Conservation (phyloP, 1,284 basidiomycete genomes). For the Neonothopanus nambi region DNA sequence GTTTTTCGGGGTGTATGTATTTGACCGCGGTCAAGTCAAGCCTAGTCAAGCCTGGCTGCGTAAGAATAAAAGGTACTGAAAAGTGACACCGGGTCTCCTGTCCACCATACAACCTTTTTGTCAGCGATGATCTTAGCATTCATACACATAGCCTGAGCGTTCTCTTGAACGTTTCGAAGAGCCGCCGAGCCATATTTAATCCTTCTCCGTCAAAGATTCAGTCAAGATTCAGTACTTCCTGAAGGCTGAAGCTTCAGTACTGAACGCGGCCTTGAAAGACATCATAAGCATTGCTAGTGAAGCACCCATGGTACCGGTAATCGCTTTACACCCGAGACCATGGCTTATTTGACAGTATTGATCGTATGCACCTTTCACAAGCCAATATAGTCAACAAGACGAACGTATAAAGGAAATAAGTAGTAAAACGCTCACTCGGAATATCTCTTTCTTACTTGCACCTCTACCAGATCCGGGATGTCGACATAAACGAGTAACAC, state of each 20-base stretch:
- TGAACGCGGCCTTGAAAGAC: constrained; percentile 4
- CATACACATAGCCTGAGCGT: background rate
- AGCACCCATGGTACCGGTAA: constrained; percentile 7
- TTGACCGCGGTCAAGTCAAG: too few species aligned
- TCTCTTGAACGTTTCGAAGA: constrained; percentile 5
- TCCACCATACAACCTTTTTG: constrained; percentile 12
- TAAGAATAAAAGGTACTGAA: constrained; percentile 1
- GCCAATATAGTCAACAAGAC: background rate
- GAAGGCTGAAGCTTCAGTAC: too few species aligned
- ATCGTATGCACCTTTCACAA: constrained; percentile 13
- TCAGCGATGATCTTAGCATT: constrained; percentile 11
- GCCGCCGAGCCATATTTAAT: constrained; percentile 8
- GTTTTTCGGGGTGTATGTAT: too few species aligned
- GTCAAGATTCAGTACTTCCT: too few species aligned
- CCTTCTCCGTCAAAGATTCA: constrained; percentile 8
- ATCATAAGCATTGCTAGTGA: constrained; percentile 10
- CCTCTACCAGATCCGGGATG: constrained; percentile 9
- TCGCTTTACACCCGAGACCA: constrained; percentile 10
- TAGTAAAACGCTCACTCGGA: constrained; percentile 1
- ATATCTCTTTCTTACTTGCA: constrained; percentile 2
- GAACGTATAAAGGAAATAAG: background rate
- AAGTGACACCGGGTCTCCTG: constrained; percentile 11
- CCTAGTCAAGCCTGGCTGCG: too few species aligned
- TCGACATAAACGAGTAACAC: constrained; percentile 10
- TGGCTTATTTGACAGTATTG: constrained; percentile 9